phyloP scores from a whole-genome alignment of 805 yeast species.

The Candida maris region DNA sequence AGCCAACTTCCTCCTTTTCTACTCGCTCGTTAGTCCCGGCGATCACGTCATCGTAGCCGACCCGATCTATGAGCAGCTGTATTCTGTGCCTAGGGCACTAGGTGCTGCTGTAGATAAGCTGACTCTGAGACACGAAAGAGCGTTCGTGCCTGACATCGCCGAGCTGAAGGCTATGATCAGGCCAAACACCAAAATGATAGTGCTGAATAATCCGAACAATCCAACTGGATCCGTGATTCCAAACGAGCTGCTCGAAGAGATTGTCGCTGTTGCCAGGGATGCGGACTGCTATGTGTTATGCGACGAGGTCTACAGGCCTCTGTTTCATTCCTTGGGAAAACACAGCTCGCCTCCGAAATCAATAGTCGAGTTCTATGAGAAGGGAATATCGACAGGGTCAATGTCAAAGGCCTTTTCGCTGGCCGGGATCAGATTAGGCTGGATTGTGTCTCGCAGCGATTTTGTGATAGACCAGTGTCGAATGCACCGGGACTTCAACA shows the following conservation, averaged over 20 bases:
- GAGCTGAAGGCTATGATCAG: slow-evolving; percentile 30
- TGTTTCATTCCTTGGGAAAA: slow-evolving; percentile 37
- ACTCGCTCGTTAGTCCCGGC: slow-evolving; percentile 39
- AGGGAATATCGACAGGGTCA: slow-evolving; percentile 46
- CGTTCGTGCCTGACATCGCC: slow-evolving; percentile 36
- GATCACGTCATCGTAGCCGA: slow-evolving; percentile 47
- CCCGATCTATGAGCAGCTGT: slow-evolving; percentile 50
- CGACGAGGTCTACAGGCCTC: slow-evolving; percentile 55
- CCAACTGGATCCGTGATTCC: slow-evolving; percentile 45
- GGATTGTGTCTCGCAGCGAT: slow-evolving; percentile 41
- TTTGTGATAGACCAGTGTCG: slow-evolving; percentile 31
- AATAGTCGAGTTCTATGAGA: slow-evolving; percentile 38
- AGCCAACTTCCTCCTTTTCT: slow-evolving; percentile 46
- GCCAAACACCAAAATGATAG: slow-evolving; percentile 40
- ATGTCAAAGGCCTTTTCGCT: slow-evolving; percentile 52
- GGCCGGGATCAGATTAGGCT: slow-evolving; percentile 53
- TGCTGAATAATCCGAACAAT: slow-evolving; percentile 46
- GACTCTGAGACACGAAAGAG: slow-evolving; percentile 31
- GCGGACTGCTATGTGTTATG: slow-evolving; percentile 37
- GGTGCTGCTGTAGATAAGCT: slow-evolving; percentile 39
- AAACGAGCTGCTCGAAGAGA: slow-evolving; percentile 29
- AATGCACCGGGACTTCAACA: slow-evolving; percentile 46
- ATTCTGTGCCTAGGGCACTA: slow-evolving; percentile 45
- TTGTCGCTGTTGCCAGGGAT: slow-evolving; percentile 37
- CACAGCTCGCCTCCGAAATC: slow-evolving; percentile 33